Base-by-base conservation (phyloP, 1,284 basidiomycete species). In the Ceratobasidium theobromae region DNA sequence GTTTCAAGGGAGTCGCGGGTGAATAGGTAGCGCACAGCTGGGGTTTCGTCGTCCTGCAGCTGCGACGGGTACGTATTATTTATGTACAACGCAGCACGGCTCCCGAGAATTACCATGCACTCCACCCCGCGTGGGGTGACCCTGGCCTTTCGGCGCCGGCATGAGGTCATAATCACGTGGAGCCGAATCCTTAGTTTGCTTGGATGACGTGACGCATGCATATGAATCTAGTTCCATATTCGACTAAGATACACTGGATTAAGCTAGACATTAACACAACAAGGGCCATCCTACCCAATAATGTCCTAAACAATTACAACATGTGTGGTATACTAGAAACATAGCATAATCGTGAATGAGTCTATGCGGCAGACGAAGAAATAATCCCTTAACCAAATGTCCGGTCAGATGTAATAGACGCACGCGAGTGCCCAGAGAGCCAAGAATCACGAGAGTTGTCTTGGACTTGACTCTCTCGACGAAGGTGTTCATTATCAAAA, bases 121-220 rank as follows among this genome's bases (percentile, higher is more conserved):
- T 48, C 55, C 55, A 48, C 41, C 43, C 11, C 12, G 23, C 16
- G 28, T 57, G 55, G 55, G 28, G 27, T 35, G 55, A 35, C 18
- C 46, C 35, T 23, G 4, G 30, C 18, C 25, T 57, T n/a, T 40
- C 33, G 4, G 40, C 33, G 23, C 43, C 57, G 57, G 57, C 57
- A 51, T 58, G 55, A 58, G 55, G 55, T 58, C 55, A 58, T 48
- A 12, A 6, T 16, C 55, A 58, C 53, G 53, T 58, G 35, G 35
- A 38, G 16, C 16, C 35, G n/a, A n/a, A n/a, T n/a, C n/a, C n/a
- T n/a, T n/a, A n/a, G n/a, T n/a, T n/a, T n/a, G n/a, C n/a, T n/a
- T n/a, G n/a, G n/a, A n/a, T n/a, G n/a, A n/a, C n/a, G n/a, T n/a
- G n/a, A n/a, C n/a, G n/a, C n/a, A n/a, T n/a, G n/a, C n/a, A n/a